Conservation (phyloP, 1,284 basidiomycete genomes). For the Takashimella koratensis region DNA sequence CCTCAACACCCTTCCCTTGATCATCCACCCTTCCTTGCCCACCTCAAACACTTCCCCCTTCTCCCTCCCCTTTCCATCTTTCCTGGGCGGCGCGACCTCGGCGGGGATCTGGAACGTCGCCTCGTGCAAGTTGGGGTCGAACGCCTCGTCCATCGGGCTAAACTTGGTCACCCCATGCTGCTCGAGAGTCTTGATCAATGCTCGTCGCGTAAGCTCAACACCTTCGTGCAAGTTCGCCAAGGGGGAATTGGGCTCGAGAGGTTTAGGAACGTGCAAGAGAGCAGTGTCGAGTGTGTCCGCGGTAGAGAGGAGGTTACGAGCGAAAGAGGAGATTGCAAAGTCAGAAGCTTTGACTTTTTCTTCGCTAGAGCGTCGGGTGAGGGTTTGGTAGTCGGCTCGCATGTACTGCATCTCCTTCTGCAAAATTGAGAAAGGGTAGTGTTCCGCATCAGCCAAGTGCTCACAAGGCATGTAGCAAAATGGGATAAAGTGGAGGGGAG, state of each 20-base stretch:
- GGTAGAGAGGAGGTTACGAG: conserved; percentile 81
- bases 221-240: conserved; percentile 75
- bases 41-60: conserved; percentile 88
- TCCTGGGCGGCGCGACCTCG: conserved; percentile 61
- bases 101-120: conserved; percentile 88
- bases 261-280: conserved; percentile 69
- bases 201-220: conserved; percentile 87
- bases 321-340: conserved; percentile 89
- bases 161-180: conserved; percentile 88
- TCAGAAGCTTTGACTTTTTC: conserved; percentile 91
- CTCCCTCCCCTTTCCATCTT: conserved; percentile 49
- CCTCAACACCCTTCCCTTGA: conserved; percentile 85
- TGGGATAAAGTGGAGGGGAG: not conserved
- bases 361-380: conserved; percentile 81
- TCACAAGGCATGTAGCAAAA: not conserved
- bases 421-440: conserved; percentile 1
- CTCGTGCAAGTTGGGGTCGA: conserved; percentile 93
- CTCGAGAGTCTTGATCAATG: conserved; percentile 82
- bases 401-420: conserved; percentile 80
- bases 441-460: not conserved
- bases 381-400: conserved; percentile 91
- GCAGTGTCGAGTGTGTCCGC: conserved; percentile 89
- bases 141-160: conserved; percentile 64
- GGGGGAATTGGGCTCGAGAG: conserved; percentile 50
- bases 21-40: conserved; percentile 86